Percentiles rank a stretch among this genome's conserved stretches.
These are phyloP conservation scores for Agaricus blazei DNA, from an alignment of 768 basidiomycete species.

Conservation along the genomic window DNA sequence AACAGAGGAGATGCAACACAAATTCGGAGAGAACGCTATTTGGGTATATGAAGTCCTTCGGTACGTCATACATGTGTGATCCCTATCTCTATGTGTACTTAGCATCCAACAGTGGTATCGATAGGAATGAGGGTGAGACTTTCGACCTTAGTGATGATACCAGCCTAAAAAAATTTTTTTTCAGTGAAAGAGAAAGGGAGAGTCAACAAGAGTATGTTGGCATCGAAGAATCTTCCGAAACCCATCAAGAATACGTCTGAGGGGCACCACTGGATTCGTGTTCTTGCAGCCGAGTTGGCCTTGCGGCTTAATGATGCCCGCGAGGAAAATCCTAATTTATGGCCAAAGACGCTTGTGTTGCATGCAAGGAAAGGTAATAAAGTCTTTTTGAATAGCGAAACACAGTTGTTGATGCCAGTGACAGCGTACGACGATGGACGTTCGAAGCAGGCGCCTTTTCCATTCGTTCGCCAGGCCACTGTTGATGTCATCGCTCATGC, in stretches of 20 bases:
- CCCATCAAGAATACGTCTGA: constrained; percentile 69
- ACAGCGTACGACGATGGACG: constrained; percentile 60
- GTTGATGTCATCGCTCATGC: constrained; percentile 73
- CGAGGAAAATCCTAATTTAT: constrained; percentile 62
- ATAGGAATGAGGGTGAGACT: constrained; percentile 73
- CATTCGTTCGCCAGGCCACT: constrained; percentile 68
- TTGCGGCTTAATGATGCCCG: constrained; percentile 82
- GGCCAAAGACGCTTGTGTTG: constrained; percentile 91
- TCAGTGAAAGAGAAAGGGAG: constrained; percentile 81
- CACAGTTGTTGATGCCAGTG: not conserved
- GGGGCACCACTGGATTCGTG: constrained; percentile 86
- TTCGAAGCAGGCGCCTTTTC: constrained; percentile 86
- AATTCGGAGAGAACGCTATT: constrained; percentile 75
- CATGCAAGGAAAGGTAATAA: constrained; percentile 64
- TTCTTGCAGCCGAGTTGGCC: constrained; percentile 87
- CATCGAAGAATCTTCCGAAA: constrained; percentile 88
- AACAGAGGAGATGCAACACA: constrained; percentile 71
- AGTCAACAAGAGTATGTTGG: constrained; percentile 88
- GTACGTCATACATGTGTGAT: constrained; percentile 31
- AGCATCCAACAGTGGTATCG: constrained; percentile 60
- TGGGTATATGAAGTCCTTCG: constrained; percentile 93
- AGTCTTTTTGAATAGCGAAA: constrained; percentile 2
- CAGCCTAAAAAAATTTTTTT: not conserved
- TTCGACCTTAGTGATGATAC: not conserved
- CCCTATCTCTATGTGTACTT: constrained; percentile 2